phyloP scores from a whole-genome alignment of 2,329 filamentous ascomycete genomes.

The Cladosporium austrohemisphaericum region DNA sequence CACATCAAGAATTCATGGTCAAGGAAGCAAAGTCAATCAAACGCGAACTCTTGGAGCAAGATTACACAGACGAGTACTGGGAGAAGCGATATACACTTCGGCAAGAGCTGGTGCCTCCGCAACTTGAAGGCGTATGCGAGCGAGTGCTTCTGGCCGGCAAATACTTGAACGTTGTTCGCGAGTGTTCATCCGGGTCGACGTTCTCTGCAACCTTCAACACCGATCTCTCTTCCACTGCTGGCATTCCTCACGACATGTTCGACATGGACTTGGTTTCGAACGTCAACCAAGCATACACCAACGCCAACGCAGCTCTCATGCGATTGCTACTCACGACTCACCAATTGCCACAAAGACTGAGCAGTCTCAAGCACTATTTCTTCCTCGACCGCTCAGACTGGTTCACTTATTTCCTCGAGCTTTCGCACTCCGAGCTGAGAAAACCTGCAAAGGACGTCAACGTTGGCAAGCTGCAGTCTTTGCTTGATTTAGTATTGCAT shows the following conservation, averaged over 20 bases:
- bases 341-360: constrained; percentile 77
- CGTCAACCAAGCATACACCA: constrained; percentile 89
- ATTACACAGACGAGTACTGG: constrained; percentile 99
- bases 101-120: constrained; percentile 84
- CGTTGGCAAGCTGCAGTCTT: constrained; percentile 84
- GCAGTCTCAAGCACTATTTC: constrained; percentile 97
- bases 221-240: constrained; percentile 76
- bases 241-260: constrained; percentile 89
- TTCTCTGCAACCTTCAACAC: constrained; percentile 64
- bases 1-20: constrained; percentile 88
- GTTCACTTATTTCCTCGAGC: constrained; percentile 95
- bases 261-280: constrained; percentile 91
- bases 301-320: constrained; percentile 91
- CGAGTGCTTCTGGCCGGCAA: constrained; percentile 95
- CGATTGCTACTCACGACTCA: constrained; percentile 89
- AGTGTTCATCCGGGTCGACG: constrained; percentile 61
- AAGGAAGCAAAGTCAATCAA: constrained; percentile 95
- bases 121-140: constrained; percentile 84
- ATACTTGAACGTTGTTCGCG: constrained; percentile 94
- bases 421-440: constrained; percentile 75
- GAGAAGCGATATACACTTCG: constrained; percentile 94
- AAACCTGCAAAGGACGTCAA: constrained; percentile 89
- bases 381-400: constrained; percentile 98
- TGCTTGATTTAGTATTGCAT: constrained; percentile 93
- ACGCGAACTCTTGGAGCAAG: constrained; percentile 83